Evolutionary conservation across 192 early-diverging fungal species (phyloP).

Genomic region (Entomortierella beljakovae): DNA sequence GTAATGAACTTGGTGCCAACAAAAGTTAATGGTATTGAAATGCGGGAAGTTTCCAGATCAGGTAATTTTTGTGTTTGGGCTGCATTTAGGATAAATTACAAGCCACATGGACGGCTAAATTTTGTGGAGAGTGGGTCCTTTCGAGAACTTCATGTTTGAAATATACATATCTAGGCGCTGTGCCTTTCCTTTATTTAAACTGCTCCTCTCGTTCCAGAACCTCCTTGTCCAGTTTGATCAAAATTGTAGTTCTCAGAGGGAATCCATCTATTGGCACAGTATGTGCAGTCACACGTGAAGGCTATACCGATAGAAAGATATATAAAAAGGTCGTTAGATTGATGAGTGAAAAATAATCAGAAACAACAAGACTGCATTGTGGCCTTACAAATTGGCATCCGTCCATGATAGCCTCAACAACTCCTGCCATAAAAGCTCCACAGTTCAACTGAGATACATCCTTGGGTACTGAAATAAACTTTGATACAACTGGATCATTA

Average conservation of each 20-base stretch:
- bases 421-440: constrained; percentile 94
- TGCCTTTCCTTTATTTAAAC: constrained; percentile 60
- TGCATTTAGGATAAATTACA: neutral
- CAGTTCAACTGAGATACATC: constrained; percentile 94
- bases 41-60: neutral
- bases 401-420: constrained; percentile 95
- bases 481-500: constrained; percentile 91
- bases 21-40: neutral
- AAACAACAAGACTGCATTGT: neutral
- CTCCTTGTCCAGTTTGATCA: constrained; percentile 95
- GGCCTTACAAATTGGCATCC: constrained; percentile 88
- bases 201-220: constrained; percentile 82
- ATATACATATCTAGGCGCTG: too few relatives aligned
- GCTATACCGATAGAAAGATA: constrained; percentile 55
- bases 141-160: too few relatives aligned
- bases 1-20: neutral
- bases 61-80: neutral
- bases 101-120: too few relatives aligned
- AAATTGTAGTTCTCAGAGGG: constrained; percentile 91
- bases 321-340: neutral
- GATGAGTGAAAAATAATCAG: neutral
- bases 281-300: constrained; percentile 92
- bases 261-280: constrained; percentile 87
- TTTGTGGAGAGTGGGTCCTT: too few relatives aligned
- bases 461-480: constrained; percentile 94